A percentile compares a stretch with the other conserved stretches of the same genome.
Conservation (phyloP, 805 yeast species). For the Yarrowia bubula region DNA sequence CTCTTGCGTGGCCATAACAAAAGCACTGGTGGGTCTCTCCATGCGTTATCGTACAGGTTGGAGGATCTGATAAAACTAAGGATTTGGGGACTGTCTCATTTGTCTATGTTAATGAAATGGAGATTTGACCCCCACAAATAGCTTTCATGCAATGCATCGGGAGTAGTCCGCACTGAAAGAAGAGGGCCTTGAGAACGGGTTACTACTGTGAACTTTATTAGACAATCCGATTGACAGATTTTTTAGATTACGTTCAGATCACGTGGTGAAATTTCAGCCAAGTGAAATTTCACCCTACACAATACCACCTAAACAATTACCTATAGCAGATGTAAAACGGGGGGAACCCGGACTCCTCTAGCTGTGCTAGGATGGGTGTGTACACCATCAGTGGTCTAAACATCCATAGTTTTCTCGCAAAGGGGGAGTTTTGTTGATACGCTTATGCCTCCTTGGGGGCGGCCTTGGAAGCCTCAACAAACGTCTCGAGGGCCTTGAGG, state of each 20-base stretch:
- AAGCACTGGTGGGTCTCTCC: not conserved
- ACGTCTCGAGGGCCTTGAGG: constrained; percentile 52
- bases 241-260: not conserved
- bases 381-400: not conserved
- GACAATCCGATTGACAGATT: not conserved
- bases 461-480: constrained; percentile 43
- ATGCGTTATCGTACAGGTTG: not conserved
- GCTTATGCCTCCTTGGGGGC: constrained; percentile 17
- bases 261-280: no score
- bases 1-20: not conserved
- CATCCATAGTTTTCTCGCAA: constrained; percentile 5
- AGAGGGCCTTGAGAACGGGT: not conserved
- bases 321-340: constrained; percentile 18
- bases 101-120: not conserved
- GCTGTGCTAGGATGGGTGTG: constrained; percentile 19
- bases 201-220: not conserved
- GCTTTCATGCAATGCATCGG: constrained; percentile 9
- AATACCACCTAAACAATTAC: constrained; percentile 12
- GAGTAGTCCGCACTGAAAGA: not conserved
- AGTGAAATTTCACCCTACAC: not conserved
- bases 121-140: not conserved
- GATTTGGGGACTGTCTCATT: not conserved
- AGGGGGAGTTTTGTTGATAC: not conserved
- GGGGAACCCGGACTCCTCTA: constrained; percentile 26
- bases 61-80: not conserved